Conservation (phyloP, 2,329 filamentous ascomycete species). For the Mycosphaerella arachidis region DNA sequence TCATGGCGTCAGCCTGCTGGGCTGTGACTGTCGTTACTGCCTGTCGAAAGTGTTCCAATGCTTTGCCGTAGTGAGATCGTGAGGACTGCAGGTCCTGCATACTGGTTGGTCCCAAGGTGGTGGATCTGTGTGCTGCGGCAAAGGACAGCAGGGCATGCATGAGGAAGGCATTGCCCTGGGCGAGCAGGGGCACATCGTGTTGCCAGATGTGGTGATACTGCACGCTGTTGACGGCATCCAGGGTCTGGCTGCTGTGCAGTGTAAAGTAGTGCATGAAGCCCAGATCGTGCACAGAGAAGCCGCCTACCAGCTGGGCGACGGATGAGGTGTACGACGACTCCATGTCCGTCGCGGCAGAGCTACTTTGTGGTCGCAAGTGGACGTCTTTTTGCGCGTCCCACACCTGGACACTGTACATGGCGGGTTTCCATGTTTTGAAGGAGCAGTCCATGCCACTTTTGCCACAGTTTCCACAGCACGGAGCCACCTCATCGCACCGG, state of each 20-base stretch:
- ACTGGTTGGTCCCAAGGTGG: background rate
- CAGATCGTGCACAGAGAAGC: conserved; percentile 8
- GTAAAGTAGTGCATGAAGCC: conserved; percentile 16
- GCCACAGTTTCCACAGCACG: conserved; percentile 23
- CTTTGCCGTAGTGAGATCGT: conserved; percentile 21
- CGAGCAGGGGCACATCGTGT: conserved; percentile 20
- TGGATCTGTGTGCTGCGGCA: conserved; percentile 20
- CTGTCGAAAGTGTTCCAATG: conserved; percentile 9
- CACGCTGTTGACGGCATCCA: conserved; percentile 15
- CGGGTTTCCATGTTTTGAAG: conserved; percentile 15
- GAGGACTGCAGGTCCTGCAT: conserved; percentile 14
- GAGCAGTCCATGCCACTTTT: conserved; percentile 27
- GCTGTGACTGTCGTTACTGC: conserved; percentile 1
- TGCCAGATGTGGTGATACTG: conserved; percentile 26
- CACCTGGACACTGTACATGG: conserved; percentile 10
- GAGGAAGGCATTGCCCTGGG: conserved; percentile 22
- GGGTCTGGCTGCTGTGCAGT: conserved; percentile 9
- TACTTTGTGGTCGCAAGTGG: background rate
- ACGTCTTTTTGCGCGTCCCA: conserved; percentile 4
- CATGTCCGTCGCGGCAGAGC: background rate
- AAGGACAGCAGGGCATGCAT: conserved; percentile 28
- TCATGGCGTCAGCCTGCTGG: conserved; percentile 9
- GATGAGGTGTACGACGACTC: background rate
- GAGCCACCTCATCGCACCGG: conserved; percentile 26
- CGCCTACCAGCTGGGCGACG: background rate